These are phyloP conservation scores for Pseudogymnoascus sp. DNA, from an alignment of 2,329 filamentous ascomycete genomes.

Conservation along the genomic window DNA sequence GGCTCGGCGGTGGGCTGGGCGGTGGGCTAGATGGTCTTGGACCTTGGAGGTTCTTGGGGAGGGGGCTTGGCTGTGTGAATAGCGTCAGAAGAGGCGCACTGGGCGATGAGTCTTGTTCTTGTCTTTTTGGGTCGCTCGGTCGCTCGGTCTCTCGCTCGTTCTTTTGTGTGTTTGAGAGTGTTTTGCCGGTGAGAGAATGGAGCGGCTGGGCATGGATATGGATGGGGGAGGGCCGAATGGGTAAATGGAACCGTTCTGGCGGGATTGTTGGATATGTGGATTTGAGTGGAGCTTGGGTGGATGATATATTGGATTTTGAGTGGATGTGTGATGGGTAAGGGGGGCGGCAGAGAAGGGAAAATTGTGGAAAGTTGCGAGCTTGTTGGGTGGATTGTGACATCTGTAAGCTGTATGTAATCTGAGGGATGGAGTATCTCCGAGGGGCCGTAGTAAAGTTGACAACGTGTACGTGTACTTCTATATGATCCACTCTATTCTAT, in stretches of 20 bases:
- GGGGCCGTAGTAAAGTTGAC: neutral
- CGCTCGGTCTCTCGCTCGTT: neutral
- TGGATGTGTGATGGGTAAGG: neutral
- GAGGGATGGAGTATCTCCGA: neutral
- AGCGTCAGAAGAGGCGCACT: neutral
- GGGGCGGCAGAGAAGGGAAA: neutral
- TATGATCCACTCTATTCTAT: neutral
- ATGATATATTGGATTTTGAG: neutral
- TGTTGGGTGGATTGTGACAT: slow-evolving; percentile 6
- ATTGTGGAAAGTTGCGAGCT: neutral
- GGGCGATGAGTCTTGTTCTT: no score
- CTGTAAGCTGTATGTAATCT: neutral
- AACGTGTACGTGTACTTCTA: neutral
- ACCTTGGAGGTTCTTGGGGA: neutral
- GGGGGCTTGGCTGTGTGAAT: neutral
- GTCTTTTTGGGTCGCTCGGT: neutral
- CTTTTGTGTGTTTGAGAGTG: neutral
- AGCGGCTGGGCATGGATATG: neutral
- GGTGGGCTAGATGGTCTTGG: neutral
- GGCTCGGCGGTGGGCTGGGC: neutral
- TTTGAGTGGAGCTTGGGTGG: neutral
- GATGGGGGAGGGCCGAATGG: neutral
- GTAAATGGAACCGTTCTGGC: neutral
- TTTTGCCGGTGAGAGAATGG: neutral
- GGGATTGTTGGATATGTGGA: neutral